Base-by-base conservation (phyloP, 1,284 basidiomycete genomes). In the Pseudozyma thailandica region DNA sequence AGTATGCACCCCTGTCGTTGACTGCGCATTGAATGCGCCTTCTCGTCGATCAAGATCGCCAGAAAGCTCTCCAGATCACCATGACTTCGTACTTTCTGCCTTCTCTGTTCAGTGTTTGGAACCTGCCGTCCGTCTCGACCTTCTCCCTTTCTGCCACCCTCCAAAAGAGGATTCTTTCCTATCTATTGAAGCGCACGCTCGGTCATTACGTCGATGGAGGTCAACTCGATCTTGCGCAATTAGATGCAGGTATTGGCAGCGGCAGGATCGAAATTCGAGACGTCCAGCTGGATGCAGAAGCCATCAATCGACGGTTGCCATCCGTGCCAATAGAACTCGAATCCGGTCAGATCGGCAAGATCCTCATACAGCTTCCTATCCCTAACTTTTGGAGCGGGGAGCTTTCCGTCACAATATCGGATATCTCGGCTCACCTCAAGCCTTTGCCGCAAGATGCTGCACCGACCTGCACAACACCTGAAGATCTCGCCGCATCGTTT, bases 181-280 rank as follows among this genome's bases (percentile, higher is more conserved):
- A 93, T 83, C 85, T 93, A 44, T 87, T 98, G 66, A 91, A 90
- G 85, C 89, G 90, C 68, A 87, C 89, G 2, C 86, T 97, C 0
- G 94, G 94, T 3, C 90, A 91, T 78, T 87, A 96, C 66, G 87
- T 97, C 66, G 90, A 90, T 78, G 91, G 91, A 23, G 92, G 92
- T 12, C 92, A 94, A 76, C 88, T 97, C 59, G 92, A 96, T 83
- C 86, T 89, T 48, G 88, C 90, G 57, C 89, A 93, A 83, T 90
- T 97, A 78, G 93, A 96, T 77, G 92, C 93, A 23, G 93, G 95
- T 83, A 90, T 97, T 74, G 90, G 91, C 8, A 91, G 90, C 43
- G 94, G 94, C 15, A 90, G 88, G 79, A 88, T 97, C 15, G 91
- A 94, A 83, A 87, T 97, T 27, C 90, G 90, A 66, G 89, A 92